phyloP scores from a whole-genome alignment of 108 stramenopile species.

The Nitzschia sp. region DNA sequence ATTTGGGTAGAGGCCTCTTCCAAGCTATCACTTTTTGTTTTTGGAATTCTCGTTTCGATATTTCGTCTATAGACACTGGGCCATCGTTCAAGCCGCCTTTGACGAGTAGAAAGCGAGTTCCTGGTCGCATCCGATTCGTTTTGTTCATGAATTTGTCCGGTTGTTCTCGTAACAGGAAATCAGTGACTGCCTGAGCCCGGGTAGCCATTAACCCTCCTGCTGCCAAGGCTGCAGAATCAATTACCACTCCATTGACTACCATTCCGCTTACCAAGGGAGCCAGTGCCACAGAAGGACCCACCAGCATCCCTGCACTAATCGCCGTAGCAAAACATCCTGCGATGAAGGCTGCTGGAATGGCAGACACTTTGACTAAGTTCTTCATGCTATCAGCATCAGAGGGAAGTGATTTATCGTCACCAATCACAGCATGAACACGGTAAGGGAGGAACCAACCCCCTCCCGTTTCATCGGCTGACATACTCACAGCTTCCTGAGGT shows the following conservation, averaged over 20 bases:
- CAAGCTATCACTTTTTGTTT: constrained; percentile 5
- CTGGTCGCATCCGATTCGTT: constrained; percentile 31
- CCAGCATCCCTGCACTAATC: constrained; percentile 39
- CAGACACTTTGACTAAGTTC: constrained; percentile 36
- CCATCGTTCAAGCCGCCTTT: constrained; percentile 46
- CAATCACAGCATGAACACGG: constrained; percentile 44
- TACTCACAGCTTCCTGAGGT: constrained; percentile 50
- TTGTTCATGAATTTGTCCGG: constrained; percentile 41
- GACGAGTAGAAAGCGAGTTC: constrained; percentile 32
- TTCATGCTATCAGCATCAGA: constrained; percentile 32
- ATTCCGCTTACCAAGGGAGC: constrained; percentile 46
- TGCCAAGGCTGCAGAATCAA: constrained; percentile 50
- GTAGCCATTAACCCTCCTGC: constrained; percentile 41
- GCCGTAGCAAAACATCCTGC: constrained; percentile 38
- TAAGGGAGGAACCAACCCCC: constrained; percentile 36
- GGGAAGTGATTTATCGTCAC: constrained; percentile 41
- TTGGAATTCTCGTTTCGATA: constrained; percentile 12
- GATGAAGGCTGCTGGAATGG: constrained; percentile 50
- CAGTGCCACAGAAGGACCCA: constrained; percentile 46
- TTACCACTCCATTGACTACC: constrained; percentile 49
- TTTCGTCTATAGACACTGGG: constrained; percentile 29
- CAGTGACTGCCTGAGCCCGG: constrained; percentile 34
- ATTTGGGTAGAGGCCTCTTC: constrained; percentile 10
- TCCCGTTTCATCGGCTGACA: constrained; percentile 32
- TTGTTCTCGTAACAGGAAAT: constrained; percentile 31